These are phyloP conservation scores for Salinomyces thailandicus DNA, from an alignment of 2,329 filamentous ascomycete species.

Conservation along the genomic window DNA sequence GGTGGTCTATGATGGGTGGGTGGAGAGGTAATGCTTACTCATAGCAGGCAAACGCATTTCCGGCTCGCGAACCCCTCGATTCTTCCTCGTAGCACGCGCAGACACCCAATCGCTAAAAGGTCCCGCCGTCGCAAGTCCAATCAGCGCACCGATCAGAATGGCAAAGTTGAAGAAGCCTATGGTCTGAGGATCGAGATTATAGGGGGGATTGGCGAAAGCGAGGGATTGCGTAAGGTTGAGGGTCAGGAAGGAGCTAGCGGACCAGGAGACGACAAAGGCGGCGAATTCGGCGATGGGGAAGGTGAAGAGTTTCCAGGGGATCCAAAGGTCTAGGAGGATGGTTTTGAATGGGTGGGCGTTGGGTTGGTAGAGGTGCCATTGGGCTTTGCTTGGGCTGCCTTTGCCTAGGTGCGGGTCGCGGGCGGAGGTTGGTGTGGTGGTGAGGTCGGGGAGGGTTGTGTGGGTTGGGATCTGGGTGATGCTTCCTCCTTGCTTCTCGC, in stretches of 20 bases:
- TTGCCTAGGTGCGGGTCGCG: constrained; percentile 47
- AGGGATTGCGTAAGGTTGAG: constrained; percentile 51
- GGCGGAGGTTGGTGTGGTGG: constrained; percentile 29
- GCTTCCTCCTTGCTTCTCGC: constrained; percentile 15
- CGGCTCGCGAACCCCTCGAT: constrained; percentile 46
- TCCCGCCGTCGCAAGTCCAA: constrained; percentile 46
- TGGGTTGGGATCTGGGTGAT: constrained; percentile 14
- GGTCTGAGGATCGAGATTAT: constrained; percentile 40
- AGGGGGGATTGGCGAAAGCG: constrained; percentile 45
- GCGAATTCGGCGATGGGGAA: constrained; percentile 56
- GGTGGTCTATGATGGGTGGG: not conserved
- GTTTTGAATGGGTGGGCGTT: constrained; percentile 37
- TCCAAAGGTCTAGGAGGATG: constrained; percentile 46
- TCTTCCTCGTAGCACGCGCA: constrained; percentile 42
- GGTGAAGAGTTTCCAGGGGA: constrained; percentile 51
- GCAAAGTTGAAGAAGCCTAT: constrained; percentile 51
- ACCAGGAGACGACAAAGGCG: constrained; percentile 52
- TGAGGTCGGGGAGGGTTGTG: constrained; percentile 15
- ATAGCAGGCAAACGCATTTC: constrained; percentile 47
- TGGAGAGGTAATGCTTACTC: constrained; percentile 12
- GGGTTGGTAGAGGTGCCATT: constrained; percentile 46
- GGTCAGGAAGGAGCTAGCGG: constrained; percentile 46
- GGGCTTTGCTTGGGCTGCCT: constrained; percentile 44
- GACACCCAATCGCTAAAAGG: constrained; percentile 49
- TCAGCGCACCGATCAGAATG: constrained; percentile 42